phyloP scores from a whole-genome alignment of 1,284 basidiomycete species.

The Vanrija humicola region DNA sequence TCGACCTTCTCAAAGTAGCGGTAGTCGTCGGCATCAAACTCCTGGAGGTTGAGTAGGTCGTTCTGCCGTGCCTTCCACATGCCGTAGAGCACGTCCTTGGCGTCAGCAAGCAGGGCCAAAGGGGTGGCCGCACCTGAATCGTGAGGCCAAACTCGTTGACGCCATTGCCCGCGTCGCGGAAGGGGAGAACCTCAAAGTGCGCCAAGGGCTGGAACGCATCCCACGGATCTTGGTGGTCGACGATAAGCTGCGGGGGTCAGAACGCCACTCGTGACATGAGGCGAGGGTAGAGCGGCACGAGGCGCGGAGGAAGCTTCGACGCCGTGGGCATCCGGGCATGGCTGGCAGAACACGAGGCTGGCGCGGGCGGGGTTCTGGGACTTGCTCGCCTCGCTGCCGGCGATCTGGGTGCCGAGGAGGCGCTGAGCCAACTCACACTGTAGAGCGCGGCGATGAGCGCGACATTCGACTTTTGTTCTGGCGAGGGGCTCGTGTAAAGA shows the following conservation, averaged over 20 bases:
- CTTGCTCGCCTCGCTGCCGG: neutral
- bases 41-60: conserved; percentile 82
- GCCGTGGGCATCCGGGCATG: no score
- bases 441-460: conserved; percentile 89
- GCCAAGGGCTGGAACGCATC: conserved; percentile 91
- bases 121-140: conserved; percentile 58
- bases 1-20: conserved; percentile 92
- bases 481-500: conserved; percentile 81
- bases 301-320: no score
- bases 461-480: conserved; percentile 86
- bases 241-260: conserved; percentile 68
- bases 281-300: no score
- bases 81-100: conserved; percentile 83
- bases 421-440: conserved; percentile 24
- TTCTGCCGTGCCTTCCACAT: conserved; percentile 89
- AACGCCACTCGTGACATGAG: no score
- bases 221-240: conserved; percentile 85
- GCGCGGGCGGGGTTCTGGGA: neutral
- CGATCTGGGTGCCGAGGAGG: neutral
- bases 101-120: neutral
- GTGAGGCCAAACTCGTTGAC: conserved; percentile 87
- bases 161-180: conserved; percentile 92
- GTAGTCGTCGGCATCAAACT: conserved; percentile 59
- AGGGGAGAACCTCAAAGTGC: conserved; percentile 86
- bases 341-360: no score